These are phyloP conservation scores for Cymodocea nodosa DNA, from an alignment of 116 monocot genomes.

Conservation along the genomic window DNA sequence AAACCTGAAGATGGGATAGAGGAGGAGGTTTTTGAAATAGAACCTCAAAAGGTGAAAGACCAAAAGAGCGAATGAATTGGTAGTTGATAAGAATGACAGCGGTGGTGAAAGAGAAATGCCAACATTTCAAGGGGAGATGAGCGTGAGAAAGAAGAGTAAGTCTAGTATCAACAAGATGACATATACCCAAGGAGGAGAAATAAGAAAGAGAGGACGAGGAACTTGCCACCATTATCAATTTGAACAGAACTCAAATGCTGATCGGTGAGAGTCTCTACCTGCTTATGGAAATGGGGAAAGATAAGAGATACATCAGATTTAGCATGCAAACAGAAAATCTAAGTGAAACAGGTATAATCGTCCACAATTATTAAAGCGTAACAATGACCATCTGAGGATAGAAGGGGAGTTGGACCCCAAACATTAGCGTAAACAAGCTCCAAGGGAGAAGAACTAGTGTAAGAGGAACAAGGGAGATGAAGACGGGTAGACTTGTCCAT, in stretches of 20 bases:
- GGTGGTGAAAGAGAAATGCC: background rate
- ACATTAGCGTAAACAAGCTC: no score
- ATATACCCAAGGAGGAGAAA: background rate
- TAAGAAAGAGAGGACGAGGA: background rate
- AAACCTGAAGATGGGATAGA: background rate
- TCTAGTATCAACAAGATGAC: background rate
- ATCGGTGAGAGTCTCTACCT: background rate
- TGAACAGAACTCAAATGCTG: background rate
- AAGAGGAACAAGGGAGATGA: no score
- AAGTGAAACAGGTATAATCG: background rate
- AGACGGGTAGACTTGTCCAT: no score
- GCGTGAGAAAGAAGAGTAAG: background rate
- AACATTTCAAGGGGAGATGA: slow-evolving; percentile 27
- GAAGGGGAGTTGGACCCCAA: no score
- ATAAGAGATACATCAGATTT: background rate
- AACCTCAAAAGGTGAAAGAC: background rate
- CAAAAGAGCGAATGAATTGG: background rate
- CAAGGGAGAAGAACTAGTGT: no score
- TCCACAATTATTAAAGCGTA: background rate
- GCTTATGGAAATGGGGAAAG: background rate
- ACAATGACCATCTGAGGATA: background rate
- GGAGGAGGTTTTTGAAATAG: background rate
- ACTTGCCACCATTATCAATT: background rate
- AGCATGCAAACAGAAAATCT: background rate
- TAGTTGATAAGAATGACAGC: background rate